Conservation (phyloP, 78 protist genomes). For the Monosiga brevicollis region DNA sequence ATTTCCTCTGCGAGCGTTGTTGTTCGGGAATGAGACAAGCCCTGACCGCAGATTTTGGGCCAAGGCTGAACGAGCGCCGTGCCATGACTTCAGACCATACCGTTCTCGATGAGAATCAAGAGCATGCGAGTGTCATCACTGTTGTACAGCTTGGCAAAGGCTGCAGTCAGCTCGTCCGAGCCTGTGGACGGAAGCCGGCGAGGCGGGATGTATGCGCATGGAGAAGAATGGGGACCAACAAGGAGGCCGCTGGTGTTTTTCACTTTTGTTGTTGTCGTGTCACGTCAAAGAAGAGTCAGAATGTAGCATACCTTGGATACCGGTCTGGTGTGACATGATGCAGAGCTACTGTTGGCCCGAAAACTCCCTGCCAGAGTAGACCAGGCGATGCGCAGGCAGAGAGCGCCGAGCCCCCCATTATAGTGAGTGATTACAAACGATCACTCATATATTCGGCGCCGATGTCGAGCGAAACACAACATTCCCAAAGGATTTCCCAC, state of each 20-base stretch:
- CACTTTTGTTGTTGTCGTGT: too few relatives aligned
- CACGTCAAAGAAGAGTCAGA: too few relatives aligned
- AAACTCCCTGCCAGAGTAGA: too few relatives aligned
- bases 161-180: background rate
- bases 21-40: background rate
- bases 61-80: background rate
- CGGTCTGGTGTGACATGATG: background rate
- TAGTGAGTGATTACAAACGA: too few relatives aligned
- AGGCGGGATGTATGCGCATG: background rate
- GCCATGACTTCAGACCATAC: background rate
- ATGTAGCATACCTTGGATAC: background rate
- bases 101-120: background rate
- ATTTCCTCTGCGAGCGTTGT: background rate
- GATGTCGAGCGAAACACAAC: too few relatives aligned
- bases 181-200: background rate
- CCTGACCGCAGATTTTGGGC: background rate
- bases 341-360: background rate
- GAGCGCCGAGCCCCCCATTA: too few relatives aligned
- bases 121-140: background rate
- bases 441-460: too few relatives aligned
- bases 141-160: background rate
- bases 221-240: background rate
- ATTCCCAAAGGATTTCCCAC: background rate
- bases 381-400: too few relatives aligned
- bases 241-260: too few relatives aligned